Percentiles rank a stretch among this genome's conserved stretches.
These are phyloP conservation scores for Russula emetica DNA, from an alignment of 768 basidiomycete genomes.

Conservation along the genomic window DNA sequence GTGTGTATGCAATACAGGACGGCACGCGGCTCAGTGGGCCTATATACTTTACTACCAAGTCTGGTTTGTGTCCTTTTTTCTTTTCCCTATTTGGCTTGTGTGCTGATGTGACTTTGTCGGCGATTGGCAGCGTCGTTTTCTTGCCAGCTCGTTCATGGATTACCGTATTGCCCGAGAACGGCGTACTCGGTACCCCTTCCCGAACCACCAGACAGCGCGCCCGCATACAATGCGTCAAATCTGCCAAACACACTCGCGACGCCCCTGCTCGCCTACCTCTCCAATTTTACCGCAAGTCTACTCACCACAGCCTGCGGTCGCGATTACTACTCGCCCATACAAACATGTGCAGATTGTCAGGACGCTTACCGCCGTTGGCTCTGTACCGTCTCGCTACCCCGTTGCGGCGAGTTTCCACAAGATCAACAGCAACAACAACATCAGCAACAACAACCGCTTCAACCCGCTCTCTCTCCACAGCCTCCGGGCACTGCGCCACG, in stretches of 20 bases:
- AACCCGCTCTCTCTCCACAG: slow-evolving; percentile 46
- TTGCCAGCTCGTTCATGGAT: slow-evolving; percentile 64
- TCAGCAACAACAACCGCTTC: slow-evolving; percentile 22
- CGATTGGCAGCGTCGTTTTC: slow-evolving; percentile 50
- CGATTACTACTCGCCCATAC: slow-evolving; percentile 73
- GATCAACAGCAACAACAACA: slow-evolving; percentile 35
- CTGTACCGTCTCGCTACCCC: slow-evolving; percentile 67
- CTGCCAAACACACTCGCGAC: slow-evolving; percentile 48
- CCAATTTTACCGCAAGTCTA: slow-evolving; percentile 72
- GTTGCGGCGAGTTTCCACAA: slow-evolving; percentile 57
- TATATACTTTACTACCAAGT: slow-evolving; percentile 71
- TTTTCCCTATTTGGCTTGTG: background rate
- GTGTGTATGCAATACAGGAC: slow-evolving; percentile 60
- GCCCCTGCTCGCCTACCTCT: slow-evolving; percentile 53
- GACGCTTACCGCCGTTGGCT: slow-evolving; percentile 72
- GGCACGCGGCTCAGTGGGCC: slow-evolving; percentile 59
- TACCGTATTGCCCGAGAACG: slow-evolving; percentile 70
- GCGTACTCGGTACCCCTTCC: slow-evolving; percentile 69
- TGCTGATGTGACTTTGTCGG: background rate
- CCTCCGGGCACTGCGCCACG: slow-evolving; percentile 41
- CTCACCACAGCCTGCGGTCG: slow-evolving; percentile 74
- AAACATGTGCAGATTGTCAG: slow-evolving; percentile 73
- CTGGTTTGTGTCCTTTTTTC: slow-evolving; percentile 31
- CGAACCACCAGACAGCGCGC: slow-evolving; percentile 40
- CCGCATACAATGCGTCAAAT: slow-evolving; percentile 47